Evolutionary conservation across 345 rosid genomes (phyloP), one percentile per base, ranked within the genome.

Genomic region (Eucalyptus victrix): DNA sequence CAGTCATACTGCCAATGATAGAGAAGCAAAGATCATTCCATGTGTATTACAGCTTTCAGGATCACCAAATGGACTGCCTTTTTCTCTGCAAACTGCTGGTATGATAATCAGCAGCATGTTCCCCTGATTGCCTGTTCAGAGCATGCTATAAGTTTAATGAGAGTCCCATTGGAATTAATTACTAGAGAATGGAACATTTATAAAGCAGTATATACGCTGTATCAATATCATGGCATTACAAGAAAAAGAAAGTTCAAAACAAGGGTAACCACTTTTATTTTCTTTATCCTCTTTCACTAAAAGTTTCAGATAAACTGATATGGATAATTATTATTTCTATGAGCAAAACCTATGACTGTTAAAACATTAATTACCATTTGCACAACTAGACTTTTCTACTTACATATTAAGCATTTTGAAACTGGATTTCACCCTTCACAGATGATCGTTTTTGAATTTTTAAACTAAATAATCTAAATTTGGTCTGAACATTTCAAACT

Each of bases 1-100:
- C 40, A 24, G 50, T 16, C 90, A 18, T 93, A 93, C 95, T 56
- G 94, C 94, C 94, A 93, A 86, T 21, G 95, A 94, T 47, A 94
- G 93, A 17, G 94, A 93, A 90, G 89, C 94, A 88, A 91, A 94
- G 49, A 93, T 88, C 87, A 80, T 85, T 83, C 92, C 95, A 37
- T 91, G 76, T 3, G 88, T 80, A 50, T 50, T 15, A 83, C 95
- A 94, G 87, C 86, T 45, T 21, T 87, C 85, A 8, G 90, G 80
- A 76, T 26, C 89, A 50, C 93, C 94, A 83, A 94, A 93, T 13
- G 94, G 94, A 88, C 93, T 93, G 42, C 88, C 89, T 34, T 87
- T 88, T 88, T 94, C 94, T 40, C n/a, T 86, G 54, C 95, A 93
- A 12, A 92, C 81, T 40, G 94, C 94, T 49, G 95, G 92, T 42